phyloP scores from a whole-genome alignment of 1,284 basidiomycete species.

The Rhodotorula sp. region DNA sequence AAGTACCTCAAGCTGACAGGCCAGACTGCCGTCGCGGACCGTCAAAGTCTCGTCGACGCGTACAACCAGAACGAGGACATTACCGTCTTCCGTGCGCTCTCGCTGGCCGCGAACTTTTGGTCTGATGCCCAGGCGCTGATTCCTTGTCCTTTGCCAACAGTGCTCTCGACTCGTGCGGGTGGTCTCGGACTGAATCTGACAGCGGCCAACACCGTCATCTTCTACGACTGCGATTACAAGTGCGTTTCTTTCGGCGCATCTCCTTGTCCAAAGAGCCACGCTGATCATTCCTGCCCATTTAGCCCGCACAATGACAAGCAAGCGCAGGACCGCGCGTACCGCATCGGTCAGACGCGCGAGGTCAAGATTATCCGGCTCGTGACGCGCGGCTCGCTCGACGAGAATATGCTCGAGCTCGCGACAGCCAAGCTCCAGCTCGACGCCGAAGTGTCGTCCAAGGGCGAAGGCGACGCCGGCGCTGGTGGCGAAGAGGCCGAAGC shows the following conservation, averaged over 20 bases:
- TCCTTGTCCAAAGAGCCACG: not conserved
- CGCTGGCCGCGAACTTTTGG: no score
- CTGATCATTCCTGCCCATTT: constrained; percentile 28
- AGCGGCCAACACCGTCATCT: constrained; percentile 84
- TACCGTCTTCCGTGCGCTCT: constrained; percentile 64
- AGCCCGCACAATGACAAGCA: constrained; percentile 73
- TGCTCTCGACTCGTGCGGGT: constrained; percentile 92
- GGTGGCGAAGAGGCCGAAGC: not conserved
- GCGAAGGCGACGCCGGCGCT: no score
- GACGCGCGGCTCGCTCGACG: constrained; percentile 51
- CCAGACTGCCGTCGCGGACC: constrained; percentile 86
- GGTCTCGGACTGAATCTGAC: constrained; percentile 55
- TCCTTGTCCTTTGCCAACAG: constrained; percentile 5
- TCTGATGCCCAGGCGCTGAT: not conserved
- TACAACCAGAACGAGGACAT: constrained; percentile 94
- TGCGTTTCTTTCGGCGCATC: constrained; percentile 54
- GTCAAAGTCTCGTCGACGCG: constrained; percentile 91
- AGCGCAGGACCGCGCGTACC: constrained; percentile 79
- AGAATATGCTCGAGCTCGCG: constrained; percentile 85
- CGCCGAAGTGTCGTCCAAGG: constrained; percentile 69
- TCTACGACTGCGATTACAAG: constrained; percentile 96
- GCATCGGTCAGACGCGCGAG: constrained; percentile 91
- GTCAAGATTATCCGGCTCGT: constrained; percentile 62
- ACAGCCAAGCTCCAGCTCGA: constrained; percentile 86
- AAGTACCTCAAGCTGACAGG: constrained; percentile 89